Percentiles rank a stretch among this genome's conserved stretches.
These are phyloP conservation scores for Xylariaceae sp. DNA, from an alignment of 2,329 filamentous ascomycete species.

Conservation along the genomic window DNA sequence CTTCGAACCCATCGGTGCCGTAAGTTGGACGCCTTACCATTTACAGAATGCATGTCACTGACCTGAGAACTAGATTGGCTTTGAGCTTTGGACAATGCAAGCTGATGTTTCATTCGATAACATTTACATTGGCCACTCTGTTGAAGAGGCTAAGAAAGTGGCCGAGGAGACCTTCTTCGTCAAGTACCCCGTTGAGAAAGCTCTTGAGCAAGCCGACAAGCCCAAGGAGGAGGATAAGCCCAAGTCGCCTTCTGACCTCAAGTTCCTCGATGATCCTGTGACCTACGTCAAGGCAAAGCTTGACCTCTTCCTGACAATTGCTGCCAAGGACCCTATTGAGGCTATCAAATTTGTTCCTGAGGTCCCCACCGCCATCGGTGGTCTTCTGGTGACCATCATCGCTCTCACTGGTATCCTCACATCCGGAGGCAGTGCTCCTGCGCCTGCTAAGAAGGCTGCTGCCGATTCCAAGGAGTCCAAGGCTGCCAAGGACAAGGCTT, in stretches of 20 bases:
- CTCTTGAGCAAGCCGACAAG: slow-evolving; percentile 71
- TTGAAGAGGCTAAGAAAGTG: slow-evolving; percentile 86
- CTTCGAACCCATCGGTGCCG: slow-evolving; percentile 96
- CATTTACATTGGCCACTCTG: slow-evolving; percentile 98
- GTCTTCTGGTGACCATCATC: slow-evolving; percentile 64
- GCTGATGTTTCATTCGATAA: slow-evolving; percentile 98
- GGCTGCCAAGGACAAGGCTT: slow-evolving; percentile 70
- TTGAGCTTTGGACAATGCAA: slow-evolving; percentile 99
- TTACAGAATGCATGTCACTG: not conserved
- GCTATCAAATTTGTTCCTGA: slow-evolving; percentile 89
- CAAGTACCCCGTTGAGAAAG: slow-evolving; percentile 81
- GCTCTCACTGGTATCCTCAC: slow-evolving; percentile 65
- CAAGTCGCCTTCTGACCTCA: slow-evolving; percentile 70
- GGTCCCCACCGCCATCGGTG: slow-evolving; percentile 75
- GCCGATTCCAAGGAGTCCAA: slow-evolving; percentile 61
- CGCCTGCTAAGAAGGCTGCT: slow-evolving; percentile 70
- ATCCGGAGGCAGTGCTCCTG: slow-evolving; percentile 59
- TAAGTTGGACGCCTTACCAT: slow-evolving; percentile 49
- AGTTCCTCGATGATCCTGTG: slow-evolving; percentile 88
- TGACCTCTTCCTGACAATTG: slow-evolving; percentile 82
- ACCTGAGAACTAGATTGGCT: slow-evolving; percentile 68
- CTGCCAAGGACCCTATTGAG: slow-evolving; percentile 73
- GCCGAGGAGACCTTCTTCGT: slow-evolving; percentile 83
- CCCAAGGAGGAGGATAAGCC: slow-evolving; percentile 66
- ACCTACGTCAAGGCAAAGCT: slow-evolving; percentile 87